Percentiles rank a stretch among this genome's conserved stretches.
Evolutionary conservation across 129 eudicot genomes (phyloP).

Genomic region (Centaurea solstitialis): DNA sequence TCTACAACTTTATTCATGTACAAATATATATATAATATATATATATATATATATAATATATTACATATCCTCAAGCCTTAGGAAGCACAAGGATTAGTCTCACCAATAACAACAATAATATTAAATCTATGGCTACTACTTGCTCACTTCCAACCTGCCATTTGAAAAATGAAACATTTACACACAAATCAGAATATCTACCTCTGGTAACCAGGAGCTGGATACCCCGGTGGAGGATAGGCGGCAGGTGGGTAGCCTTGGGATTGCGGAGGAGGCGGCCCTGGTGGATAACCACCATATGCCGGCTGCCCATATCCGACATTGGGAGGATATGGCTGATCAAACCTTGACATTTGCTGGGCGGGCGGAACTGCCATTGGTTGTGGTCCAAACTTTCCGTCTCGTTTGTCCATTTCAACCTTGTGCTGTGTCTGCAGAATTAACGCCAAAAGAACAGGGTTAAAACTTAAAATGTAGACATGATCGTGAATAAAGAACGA

Average conservation of each 20-base stretch:
- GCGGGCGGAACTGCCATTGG: slow-evolving; percentile 77
- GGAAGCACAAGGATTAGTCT: slow-evolving; percentile 20
- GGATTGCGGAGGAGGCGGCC: slow-evolving; percentile 35
- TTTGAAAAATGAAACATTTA: slow-evolving; percentile 11
- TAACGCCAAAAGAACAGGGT: background rate
- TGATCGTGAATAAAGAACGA: too few relatives aligned
- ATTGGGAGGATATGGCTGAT: slow-evolving; percentile 80
- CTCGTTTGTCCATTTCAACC: slow-evolving; percentile 97
- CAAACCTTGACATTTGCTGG: slow-evolving; percentile 95
- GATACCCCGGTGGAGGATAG: slow-evolving; percentile 48
- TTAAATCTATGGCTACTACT: background rate
- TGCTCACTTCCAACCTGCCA: background rate
- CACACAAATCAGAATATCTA: slow-evolving; percentile 20
- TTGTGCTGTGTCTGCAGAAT: slow-evolving; percentile 88
- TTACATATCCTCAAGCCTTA: background rate
- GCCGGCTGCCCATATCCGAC: slow-evolving; percentile 69
- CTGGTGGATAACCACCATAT: slow-evolving; percentile 60
- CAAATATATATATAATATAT: background rate
- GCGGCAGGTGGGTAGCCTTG: slow-evolving; percentile 57
- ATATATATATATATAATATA: background rate
- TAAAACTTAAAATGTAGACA: background rate
- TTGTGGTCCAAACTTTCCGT: slow-evolving; percentile 75
- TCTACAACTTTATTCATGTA: slow-evolving; percentile 31
- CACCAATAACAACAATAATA: background rate
- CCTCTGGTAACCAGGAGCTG: slow-evolving; percentile 50